Conservation (phyloP, 2,329 filamentous ascomycete genomes). For the Aureobasidium uvarum region DNA sequence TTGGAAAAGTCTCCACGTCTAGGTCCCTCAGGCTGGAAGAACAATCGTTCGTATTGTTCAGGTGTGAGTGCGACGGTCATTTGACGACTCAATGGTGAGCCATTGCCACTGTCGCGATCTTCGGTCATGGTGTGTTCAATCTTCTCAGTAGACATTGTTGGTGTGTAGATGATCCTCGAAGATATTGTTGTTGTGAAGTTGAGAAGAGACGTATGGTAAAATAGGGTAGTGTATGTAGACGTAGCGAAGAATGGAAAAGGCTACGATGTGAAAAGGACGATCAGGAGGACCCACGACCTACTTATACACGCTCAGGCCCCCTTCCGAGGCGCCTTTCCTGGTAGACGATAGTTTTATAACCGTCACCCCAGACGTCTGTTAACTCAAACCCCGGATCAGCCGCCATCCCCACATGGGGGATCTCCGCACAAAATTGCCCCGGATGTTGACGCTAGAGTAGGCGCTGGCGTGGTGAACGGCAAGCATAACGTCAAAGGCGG, state of each 20-base stretch:
- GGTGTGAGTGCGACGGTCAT: slow-evolving; percentile 33
- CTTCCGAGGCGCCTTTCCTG: neutral
- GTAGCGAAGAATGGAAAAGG: neutral
- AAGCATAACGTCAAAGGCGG: neutral
- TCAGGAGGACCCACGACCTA: slow-evolving; percentile 3
- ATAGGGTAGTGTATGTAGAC: neutral
- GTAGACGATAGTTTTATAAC: neutral
- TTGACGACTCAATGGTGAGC: slow-evolving; percentile 31
- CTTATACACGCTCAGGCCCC: neutral
- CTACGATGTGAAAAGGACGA: neutral
- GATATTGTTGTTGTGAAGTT: neutral
- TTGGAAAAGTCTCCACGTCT: slow-evolving; percentile 33
- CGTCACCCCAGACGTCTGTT: neutral
- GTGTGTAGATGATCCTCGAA: neutral
- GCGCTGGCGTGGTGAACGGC: slow-evolving; percentile 4
- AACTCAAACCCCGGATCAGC: slow-evolving; percentile 17
- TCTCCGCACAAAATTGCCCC: slow-evolving; percentile 6
- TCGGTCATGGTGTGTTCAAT: slow-evolving; percentile 15
- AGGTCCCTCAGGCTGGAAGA: slow-evolving; percentile 34
- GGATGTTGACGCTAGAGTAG: neutral
- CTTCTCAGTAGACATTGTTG: slow-evolving; percentile 22
- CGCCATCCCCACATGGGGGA: neutral
- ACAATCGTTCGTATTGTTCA: slow-evolving; percentile 35
- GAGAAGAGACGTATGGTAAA: neutral
- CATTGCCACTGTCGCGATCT: slow-evolving; percentile 13